Percentiles rank a stretch among this genome's conserved stretches.
phyloP scores from a whole-genome alignment of 345 rosid genomes.

The Moringa oleifera region DNA sequence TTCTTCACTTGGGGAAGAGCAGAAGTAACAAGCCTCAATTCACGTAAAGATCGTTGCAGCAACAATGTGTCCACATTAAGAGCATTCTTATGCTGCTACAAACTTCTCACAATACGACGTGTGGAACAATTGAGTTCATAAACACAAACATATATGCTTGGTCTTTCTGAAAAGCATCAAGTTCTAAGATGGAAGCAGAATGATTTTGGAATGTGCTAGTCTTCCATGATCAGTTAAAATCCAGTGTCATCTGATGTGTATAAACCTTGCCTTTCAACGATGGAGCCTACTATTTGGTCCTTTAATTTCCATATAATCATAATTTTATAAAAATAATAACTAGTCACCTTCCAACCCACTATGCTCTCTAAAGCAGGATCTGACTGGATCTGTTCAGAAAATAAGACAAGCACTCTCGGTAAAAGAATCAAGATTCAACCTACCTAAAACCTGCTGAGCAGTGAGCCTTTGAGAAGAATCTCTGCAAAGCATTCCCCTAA shows the following conservation, averaged over 20 bases:
- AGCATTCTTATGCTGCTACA: too few relatives aligned
- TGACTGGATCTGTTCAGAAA: not conserved
- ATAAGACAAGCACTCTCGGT: not conserved
- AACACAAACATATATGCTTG: too few relatives aligned
- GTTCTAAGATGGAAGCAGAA: too few relatives aligned
- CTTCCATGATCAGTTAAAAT: too few relatives aligned
- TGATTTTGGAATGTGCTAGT: too few relatives aligned
- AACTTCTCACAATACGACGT: too few relatives aligned
- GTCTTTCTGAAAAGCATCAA: too few relatives aligned
- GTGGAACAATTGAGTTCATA: too few relatives aligned
- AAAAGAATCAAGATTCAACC: conserved; percentile 5
- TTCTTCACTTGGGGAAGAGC: not conserved
- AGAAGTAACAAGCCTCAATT: not conserved
- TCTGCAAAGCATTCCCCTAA: conserved; percentile 61
- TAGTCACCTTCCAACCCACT: not conserved
- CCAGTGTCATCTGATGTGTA: too few relatives aligned
- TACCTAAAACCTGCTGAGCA: conserved; percentile 64
- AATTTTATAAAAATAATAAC: too few relatives aligned
- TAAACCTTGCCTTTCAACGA: not conserved
- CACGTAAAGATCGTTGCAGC: too few relatives aligned
- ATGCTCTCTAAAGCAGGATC: not conserved
- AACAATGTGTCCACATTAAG: too few relatives aligned
- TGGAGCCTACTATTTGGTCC: not conserved
- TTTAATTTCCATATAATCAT: not conserved
- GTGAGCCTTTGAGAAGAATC: conserved; percentile 69